Base-by-base conservation (phyloP, 441 rosid genomes). In the Euphorbia celastroides region DNA sequence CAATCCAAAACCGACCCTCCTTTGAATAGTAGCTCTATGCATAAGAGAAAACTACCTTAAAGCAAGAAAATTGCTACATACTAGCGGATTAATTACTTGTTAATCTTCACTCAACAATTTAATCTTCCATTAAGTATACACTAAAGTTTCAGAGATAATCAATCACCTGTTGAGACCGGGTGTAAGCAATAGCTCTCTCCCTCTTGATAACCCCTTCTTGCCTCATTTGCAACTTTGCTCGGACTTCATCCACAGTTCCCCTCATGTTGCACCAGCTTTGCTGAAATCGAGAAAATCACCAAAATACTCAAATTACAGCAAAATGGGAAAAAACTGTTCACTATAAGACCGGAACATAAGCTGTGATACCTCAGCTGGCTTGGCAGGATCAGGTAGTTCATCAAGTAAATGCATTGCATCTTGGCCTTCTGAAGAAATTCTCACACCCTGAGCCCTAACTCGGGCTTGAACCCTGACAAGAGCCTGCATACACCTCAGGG, bases 401-500 rank as follows among this genome's bases (percentile, higher is more conserved):
- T 76, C 83, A 27, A 48, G 16, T 10, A 65, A 41, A 55, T 74
- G 60, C 22, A 61, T 41, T 32, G 23, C 57, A 46, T 60, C 80
- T 41, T 81, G 79, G 7, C 66, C 80, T 12, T 81, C 84, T 1
- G 77, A 72, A 66, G 87, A 66, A 2, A 68, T 72, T 27, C 70
- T 68, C 22, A 46, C 73, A 69, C 67, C 76, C 36, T 78, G 86
- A 9, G 90, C 90, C 72, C 96, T 80, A 5, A 85, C 86, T 23
- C 84, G 84, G 66, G 90, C 89, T 75, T 93, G 99, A 60, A 85
- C 96, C 64, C 96, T 79, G 36, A 93, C 96, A 67, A 91, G 93
- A 75, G 97, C 99, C 69, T 93, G 95, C 96, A 93, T 93, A 74
- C 97, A 91, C 83, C 88, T 81, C 17, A 94, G 81, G 36, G 99